Evolutionary conservation across 495 filamentous ascomycete species (phyloP).

Genomic region (Bathelium albidoporum): DNA sequence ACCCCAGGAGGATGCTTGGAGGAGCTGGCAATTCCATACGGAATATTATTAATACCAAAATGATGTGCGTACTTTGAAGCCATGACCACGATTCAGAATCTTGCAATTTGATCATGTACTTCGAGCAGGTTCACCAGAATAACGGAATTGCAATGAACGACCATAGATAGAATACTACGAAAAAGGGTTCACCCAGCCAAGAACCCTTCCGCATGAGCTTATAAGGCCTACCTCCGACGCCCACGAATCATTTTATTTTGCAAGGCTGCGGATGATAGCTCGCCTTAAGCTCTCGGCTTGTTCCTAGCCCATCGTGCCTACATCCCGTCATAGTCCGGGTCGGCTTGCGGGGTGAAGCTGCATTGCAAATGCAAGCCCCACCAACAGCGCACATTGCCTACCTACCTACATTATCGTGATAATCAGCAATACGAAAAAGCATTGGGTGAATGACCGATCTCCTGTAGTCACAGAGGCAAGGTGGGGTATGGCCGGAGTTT

Average conservation of each 20-base stretch:
- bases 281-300: too few species aligned
- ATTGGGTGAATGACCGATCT: too few species aligned
- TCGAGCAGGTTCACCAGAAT: neutral
- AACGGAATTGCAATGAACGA: neutral
- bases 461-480: too few species aligned
- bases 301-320: neutral
- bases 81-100: neutral
- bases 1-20: slow-evolving; percentile 5
- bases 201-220: too few species aligned
- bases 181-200: neutral
- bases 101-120: neutral
- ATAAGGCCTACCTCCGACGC: too few species aligned
- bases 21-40: slow-evolving; percentile 15
- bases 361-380: neutral
- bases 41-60: slow-evolving; percentile 17
- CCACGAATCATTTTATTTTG: too few species aligned
- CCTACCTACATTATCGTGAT: too few species aligned
- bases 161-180: neutral
- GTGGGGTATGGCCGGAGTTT: too few species aligned
- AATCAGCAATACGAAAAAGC: too few species aligned
- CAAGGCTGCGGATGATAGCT: too few species aligned
- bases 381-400: neutral
- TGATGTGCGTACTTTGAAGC: slow-evolving; percentile 4
- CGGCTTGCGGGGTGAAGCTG: neutral
- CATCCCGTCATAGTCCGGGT: neutral